Evolutionary conservation across 345 rosid genomes (phyloP).

Genomic region (Eucalyptus rudis): DNA sequence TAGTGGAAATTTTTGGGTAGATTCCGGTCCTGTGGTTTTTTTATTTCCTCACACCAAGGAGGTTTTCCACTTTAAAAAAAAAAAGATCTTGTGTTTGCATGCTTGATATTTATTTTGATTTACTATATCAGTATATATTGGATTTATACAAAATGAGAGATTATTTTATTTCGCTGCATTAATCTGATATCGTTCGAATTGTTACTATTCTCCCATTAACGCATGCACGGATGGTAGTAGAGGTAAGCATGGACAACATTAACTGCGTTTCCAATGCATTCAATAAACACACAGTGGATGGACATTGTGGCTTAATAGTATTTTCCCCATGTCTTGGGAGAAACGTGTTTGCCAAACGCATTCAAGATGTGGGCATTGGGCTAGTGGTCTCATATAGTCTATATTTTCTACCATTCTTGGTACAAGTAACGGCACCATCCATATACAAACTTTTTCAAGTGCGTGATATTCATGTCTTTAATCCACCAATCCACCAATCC

Average conservation of each 20-base stretch:
- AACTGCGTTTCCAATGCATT: background rate
- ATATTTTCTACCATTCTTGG: background rate
- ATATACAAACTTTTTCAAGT: background rate
- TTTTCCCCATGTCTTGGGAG: background rate
- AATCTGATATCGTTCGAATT: rapidly evolving
- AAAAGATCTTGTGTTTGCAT: too few species aligned
- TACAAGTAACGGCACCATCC: background rate
- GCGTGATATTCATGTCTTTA: background rate
- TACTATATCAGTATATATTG: too few species aligned
- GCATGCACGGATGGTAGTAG: background rate
- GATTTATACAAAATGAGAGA: too few species aligned
- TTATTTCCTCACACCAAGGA: too few species aligned
- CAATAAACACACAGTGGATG: background rate
- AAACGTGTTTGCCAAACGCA: background rate
- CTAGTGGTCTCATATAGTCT: background rate
- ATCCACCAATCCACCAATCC: background rate
- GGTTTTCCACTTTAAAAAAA: too few species aligned
- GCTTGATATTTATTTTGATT: too few species aligned
- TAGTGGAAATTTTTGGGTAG: too few species aligned
- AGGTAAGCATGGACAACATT: background rate
- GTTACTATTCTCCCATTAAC: too few species aligned
- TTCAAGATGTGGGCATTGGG: background rate
- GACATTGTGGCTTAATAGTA: background rate
- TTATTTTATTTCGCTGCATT: rapidly evolving
- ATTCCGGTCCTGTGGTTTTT: rapidly evolving